Percentiles rank a stretch among this genome's conserved stretches.
These are phyloP conservation scores for Lippia alba DNA, from an alignment of 305 asterid genomes.

Conservation along the genomic window DNA sequence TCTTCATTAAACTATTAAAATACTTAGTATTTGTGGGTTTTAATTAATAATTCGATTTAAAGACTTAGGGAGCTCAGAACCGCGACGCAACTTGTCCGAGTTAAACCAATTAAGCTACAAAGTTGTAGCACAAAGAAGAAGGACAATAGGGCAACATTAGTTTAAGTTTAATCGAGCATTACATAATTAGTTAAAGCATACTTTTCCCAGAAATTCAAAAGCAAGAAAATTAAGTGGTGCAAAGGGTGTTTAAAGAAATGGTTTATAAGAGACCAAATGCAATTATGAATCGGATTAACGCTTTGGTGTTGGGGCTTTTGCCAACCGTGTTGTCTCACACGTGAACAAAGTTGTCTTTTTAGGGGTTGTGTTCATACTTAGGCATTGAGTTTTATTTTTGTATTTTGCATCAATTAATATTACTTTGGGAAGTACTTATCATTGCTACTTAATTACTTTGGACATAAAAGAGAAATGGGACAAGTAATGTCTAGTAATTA, in stretches of 20 bases:
- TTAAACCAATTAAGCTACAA: not conserved
- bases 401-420: slow-evolving; percentile 25
- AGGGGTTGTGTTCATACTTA: slow-evolving; percentile 41
- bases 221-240: slow-evolving; percentile 29
- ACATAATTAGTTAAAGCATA: slow-evolving; percentile 16
- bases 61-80: slow-evolving; percentile 4
- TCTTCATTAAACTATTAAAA: not conserved
- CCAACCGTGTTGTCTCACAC: slow-evolving; percentile 45
- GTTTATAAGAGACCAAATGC: slow-evolving; percentile 40
- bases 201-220: slow-evolving; percentile 34
- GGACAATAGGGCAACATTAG: not conserved
- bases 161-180: not conserved
- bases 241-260: slow-evolving; percentile 26
- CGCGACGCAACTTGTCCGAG: slow-evolving; percentile 16
- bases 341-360: slow-evolving; percentile 41
- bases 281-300: slow-evolving; percentile 43
- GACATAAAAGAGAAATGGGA: slow-evolving; percentile 22
- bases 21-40: not conserved
- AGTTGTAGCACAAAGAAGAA: not conserved
- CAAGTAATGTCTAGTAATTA: slow-evolving; percentile 7
- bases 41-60: slow-evolving; percentile 21
- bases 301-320: slow-evolving; percentile 46
- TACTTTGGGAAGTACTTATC: not conserved
- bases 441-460: slow-evolving; percentile 20
- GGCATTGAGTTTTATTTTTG: slow-evolving; percentile 38